These are phyloP conservation scores for Starmera quercuum DNA, from an alignment of 805 yeast species.

Conservation along the genomic window DNA sequence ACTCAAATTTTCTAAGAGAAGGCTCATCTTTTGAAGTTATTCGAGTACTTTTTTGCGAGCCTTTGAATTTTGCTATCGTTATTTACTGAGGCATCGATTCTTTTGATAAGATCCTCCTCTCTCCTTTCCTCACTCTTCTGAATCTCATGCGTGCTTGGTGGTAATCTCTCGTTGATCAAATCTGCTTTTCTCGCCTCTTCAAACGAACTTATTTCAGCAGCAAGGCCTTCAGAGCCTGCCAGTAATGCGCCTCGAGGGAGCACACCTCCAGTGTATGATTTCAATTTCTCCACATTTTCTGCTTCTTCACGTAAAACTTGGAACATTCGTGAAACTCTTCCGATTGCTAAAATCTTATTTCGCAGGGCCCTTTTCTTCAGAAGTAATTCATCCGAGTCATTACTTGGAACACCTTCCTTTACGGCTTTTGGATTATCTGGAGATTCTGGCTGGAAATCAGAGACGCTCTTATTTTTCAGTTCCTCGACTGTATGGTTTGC, in stretches of 20 bases:
- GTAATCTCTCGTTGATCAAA: slow-evolving; percentile 76
- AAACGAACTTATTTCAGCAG: slow-evolving; percentile 59
- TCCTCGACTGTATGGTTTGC: slow-evolving; percentile 15
- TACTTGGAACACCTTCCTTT: slow-evolving; percentile 2
- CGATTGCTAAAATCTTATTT: slow-evolving; percentile 90
- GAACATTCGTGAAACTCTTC: slow-evolving; percentile 92
- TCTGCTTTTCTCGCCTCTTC: slow-evolving; percentile 82
- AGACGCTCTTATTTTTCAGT: slow-evolving; percentile 5
- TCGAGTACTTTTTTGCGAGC: neutral
- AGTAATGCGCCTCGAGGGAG: slow-evolving; percentile 82
- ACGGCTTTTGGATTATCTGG: slow-evolving; percentile 21
- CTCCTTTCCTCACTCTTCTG: slow-evolving; percentile 36
- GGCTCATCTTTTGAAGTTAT: too few relatives aligned
- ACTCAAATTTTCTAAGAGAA: too few relatives aligned
- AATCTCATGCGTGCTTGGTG: slow-evolving; percentile 66
- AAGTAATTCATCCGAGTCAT: slow-evolving; percentile 17
- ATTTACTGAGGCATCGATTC: slow-evolving; percentile 20
- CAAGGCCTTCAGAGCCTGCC: slow-evolving; percentile 76
- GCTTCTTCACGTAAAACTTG: slow-evolving; percentile 81
- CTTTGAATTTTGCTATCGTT: neutral
- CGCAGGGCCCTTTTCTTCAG: slow-evolving; percentile 50
- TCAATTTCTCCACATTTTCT: slow-evolving; percentile 76
- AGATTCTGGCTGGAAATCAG: slow-evolving; percentile 3
- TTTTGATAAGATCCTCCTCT: slow-evolving; percentile 31
- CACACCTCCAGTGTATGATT: slow-evolving; percentile 62